Evolutionary conservation across 768 basidiomycete genomes (phyloP), one percentile per base, ranked within the genome.

Genomic region (Tricholomella constricta): DNA sequence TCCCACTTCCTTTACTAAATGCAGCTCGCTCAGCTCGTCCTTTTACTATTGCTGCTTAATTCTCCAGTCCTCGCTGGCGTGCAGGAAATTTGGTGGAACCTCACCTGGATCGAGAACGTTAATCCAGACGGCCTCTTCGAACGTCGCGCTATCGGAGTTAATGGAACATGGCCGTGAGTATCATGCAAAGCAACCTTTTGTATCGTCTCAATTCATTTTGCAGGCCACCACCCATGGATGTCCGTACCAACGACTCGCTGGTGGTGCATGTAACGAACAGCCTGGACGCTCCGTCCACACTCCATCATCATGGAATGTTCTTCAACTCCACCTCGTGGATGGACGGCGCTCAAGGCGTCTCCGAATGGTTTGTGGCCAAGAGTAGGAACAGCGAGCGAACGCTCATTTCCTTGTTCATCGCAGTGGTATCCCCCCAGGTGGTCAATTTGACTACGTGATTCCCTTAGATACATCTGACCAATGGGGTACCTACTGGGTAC

Each of bases 291-390:
- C 80, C 86, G 0, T 80, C 89, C 0, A 79, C 86, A 0, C 72
- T 98, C 14, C 96, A 98, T 68, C 89, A 95, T 65, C 95, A 97
- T 71, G 96, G 96, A 57, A 91, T 96, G 88, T 94, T 85, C 73
- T 94, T 97, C 78, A 95, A 94, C 67, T 79, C 82, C 1, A 80
- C 89, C 0, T 81, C 83, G 15, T 97, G 90, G 85, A 88, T 86
- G 77, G 96, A 98, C 68, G 96, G 96, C 32, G 93, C 96, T 0
- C 69, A 81, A 27, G 83, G 78, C 6, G 84, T 94, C 34, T 81
- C 88, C 0, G 91, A 98, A 75, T 98, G 94, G 91, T 89, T 15
- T 23, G 54, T 46, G 9, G 36, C 26, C n/a, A 66, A 44, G 72
- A 66, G 42, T 12, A 15, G 31, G 15, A 32, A 46, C 31, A 14